Percentiles rank a stretch among this genome's conserved stretches.
Conservation (phyloP, 805 yeast species). For the Spencermartinsiella europaea region DNA sequence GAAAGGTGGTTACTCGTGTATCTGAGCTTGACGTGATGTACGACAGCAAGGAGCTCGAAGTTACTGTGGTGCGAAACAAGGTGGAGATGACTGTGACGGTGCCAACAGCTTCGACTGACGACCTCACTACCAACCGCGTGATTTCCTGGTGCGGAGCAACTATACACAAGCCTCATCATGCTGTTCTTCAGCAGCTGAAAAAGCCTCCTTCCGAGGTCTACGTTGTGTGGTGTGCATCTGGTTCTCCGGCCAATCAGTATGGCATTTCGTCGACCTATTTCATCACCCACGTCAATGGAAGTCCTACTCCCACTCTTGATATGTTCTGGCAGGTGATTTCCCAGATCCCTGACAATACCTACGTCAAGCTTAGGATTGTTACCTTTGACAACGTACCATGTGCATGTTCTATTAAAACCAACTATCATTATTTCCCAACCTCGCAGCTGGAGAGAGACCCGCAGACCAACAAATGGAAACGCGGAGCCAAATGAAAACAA, state of each 20-base stretch:
- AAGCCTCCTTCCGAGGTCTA: slow-evolving; percentile 80
- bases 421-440: slow-evolving; percentile 80
- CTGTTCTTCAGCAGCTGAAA: slow-evolving; percentile 78
- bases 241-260: slow-evolving; percentile 84
- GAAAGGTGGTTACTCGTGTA: slow-evolving; percentile 55
- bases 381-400: slow-evolving; percentile 83
- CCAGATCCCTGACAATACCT: slow-evolving; percentile 69
- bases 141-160: slow-evolving; percentile 81
- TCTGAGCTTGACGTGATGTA: slow-evolving; percentile 56
- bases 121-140: slow-evolving; percentile 57
- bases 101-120: slow-evolving; percentile 56
- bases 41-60: slow-evolving; percentile 40
- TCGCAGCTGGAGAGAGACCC: slow-evolving; percentile 40
- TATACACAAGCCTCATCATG: slow-evolving; percentile 86
- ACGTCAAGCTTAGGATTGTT: slow-evolving; percentile 73
- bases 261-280: slow-evolving; percentile 74
- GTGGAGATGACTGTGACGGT: slow-evolving; percentile 55
- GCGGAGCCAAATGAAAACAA: slow-evolving; percentile 35
- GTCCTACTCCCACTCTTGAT: slow-evolving; percentile 63
- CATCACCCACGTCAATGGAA: slow-evolving; percentile 83
- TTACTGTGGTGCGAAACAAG: slow-evolving; percentile 69
- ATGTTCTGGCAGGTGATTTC: slow-evolving; percentile 63
- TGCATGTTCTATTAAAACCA: slow-evolving; percentile 80
- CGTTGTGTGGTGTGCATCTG: slow-evolving; percentile 64
- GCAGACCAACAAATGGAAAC: slow-evolving; percentile 51